A percentile compares a stretch with the other conserved stretches of the same genome.
phyloP scores from a whole-genome alignment of 441 rosid species.

The Brassica hybrid region DNA sequence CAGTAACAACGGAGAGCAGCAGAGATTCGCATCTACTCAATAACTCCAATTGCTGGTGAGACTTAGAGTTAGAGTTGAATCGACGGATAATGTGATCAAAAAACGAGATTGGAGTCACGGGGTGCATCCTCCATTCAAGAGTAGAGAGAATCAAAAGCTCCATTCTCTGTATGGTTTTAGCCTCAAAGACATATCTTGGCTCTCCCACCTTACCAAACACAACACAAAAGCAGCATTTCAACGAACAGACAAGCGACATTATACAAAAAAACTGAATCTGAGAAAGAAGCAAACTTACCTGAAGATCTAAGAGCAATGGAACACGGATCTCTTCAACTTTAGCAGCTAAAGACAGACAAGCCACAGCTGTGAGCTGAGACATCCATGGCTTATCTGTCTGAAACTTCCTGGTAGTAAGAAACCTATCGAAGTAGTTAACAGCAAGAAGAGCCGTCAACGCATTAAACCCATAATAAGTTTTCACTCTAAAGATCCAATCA shows the following conservation, averaged over 20 bases:
- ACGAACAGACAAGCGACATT: conserved; percentile 41
- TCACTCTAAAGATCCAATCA: conserved; percentile 63
- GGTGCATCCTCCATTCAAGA: conserved; percentile 72
- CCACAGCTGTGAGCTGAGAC: conserved; percentile 67
- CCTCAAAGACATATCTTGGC: conserved; percentile 60
- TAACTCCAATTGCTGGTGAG: conserved; percentile 51
- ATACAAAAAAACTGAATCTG: conserved; percentile 14
- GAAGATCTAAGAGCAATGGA: conserved; percentile 66
- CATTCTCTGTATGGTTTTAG: conserved; percentile 75
- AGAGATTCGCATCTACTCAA: conserved; percentile 56
- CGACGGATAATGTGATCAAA: conserved; percentile 57
- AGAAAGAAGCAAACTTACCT: conserved; percentile 45
- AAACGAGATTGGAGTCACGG: conserved; percentile 67
- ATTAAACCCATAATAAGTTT: conserved; percentile 58
- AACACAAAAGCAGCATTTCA: conserved; percentile 20
- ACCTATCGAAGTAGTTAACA: conserved; percentile 74
- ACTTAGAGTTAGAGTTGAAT: conserved; percentile 34
- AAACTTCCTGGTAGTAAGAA: conserved; percentile 51
- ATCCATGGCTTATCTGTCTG: conserved; percentile 76
- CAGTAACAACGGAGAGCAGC: conserved; percentile 59
- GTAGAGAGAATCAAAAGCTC: conserved; percentile 70
- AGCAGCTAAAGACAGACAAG: conserved; percentile 73
- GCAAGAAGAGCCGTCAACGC: conserved; percentile 69
- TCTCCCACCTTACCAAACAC: conserved; percentile 54
- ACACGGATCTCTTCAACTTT: conserved; percentile 77